Base-by-base conservation (phyloP, 148 eudicot species). In the Hydrangea macrophylla region DNA sequence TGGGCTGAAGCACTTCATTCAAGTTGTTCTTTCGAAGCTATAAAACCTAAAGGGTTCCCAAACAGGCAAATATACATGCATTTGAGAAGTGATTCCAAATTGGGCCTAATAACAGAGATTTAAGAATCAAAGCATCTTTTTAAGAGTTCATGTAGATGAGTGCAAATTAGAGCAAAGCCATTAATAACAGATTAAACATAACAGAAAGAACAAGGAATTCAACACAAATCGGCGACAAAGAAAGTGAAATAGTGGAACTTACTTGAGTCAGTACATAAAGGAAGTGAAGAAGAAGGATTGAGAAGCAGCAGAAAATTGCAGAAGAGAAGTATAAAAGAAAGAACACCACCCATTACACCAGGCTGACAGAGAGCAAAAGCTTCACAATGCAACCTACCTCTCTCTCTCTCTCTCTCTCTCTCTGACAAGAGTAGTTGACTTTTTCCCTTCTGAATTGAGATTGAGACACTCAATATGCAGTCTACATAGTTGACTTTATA, bases 261-360 rank as follows among this genome's bases (percentile, higher is more conserved):
- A 82, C 85, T 78, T 75, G 79, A 79, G 70, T 81, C 70, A 55
- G 82, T 72, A 65, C 85, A 82, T 24, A 79, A 65, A 7, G 83
- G 85, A 62, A 42, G 73, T 54, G 86, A 57, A 27, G 33, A 60
- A 30, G 58, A 77, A 70, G 70, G 75, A 68, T 72, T 55, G 9
- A 73, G 73, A 69, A 79, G 64, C 60, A 65, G 62, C 73, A 83
- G 60, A 59, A 83, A 59, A 57, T 45, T 70, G 51, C 69, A 62
- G 23, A 74, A 58, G 24, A 79, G 53, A 55, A 77, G 22, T 36
- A 31, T 18, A 11, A 39, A 28, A 24, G 55, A 39, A 68, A 33
- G 7, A 40, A 62, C 63, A 57, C 65, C 55, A 71, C 77, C 75
- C 81, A 83, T 83, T 0, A 27, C 64, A n/a, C 63, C 64, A 62